Conservation (phyloP, 306 rosid species). For the Lotus japonicus region DNA sequence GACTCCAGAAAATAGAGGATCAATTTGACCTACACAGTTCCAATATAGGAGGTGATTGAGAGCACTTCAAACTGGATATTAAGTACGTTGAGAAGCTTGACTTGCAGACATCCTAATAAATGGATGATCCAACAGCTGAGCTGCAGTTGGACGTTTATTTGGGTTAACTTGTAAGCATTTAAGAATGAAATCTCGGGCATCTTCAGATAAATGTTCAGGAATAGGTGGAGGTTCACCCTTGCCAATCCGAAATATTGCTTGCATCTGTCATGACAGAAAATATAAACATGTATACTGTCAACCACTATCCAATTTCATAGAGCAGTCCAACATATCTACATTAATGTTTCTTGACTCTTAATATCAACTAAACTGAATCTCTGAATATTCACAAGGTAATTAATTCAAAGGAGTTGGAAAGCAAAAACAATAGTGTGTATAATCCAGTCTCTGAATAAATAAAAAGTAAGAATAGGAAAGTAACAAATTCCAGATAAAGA, state of each 20-base stretch:
- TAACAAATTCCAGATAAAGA: not conserved
- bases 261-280: conserved; percentile 31
- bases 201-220: conserved; percentile 40
- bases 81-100: conserved; percentile 22
- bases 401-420: not conserved
- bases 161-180: conserved; percentile 50
- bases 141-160: conserved; percentile 39
- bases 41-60: not conserved
- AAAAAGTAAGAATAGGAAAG: not conserved
- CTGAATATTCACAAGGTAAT: not conserved
- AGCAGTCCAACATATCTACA: not conserved
- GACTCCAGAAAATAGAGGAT: conserved; percentile 7
- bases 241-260: conserved; percentile 48
- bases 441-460: not conserved
- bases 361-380: conserved; percentile 1
- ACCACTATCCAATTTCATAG: conserved; percentile 1
- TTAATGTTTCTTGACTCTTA: not conserved
- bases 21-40: not conserved
- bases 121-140: conserved; percentile 38
- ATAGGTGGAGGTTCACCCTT: conserved; percentile 39
- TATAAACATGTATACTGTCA: not conserved
- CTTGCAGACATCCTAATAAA: conserved; percentile 43
- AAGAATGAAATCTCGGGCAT: conserved; percentile 43
- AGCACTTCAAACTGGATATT: conserved; percentile 8
- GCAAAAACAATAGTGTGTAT: not conserved